Percentiles rank a stretch among this genome's conserved stretches.
Conservation (phyloP, 768 basidiomycete genomes). For the Mrakia hoshinonis region DNA sequence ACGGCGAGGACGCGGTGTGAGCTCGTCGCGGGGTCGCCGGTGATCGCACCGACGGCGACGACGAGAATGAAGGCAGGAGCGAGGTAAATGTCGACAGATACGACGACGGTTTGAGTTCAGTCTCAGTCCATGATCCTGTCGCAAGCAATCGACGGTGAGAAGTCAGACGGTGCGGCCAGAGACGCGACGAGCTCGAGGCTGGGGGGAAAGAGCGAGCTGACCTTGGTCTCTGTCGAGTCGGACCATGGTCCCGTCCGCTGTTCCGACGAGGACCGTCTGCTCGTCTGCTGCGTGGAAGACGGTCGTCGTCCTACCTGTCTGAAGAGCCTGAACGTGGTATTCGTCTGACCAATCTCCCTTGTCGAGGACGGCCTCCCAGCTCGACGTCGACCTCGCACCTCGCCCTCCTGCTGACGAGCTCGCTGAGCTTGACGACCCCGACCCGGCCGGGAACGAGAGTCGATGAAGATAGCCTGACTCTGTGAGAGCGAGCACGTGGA, state of each 20-base stretch:
- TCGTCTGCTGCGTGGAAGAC: constrained; percentile 40
- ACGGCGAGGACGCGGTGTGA: constrained; percentile 41
- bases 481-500: constrained; percentile 67
- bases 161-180: constrained; percentile 13
- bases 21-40: constrained; percentile 47
- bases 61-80: constrained; percentile 34
- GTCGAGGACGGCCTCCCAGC: constrained; percentile 28
- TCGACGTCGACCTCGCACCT: background rate
- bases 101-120: constrained; percentile 20
- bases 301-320: constrained; percentile 38
- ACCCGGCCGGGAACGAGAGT: constrained; percentile 50
- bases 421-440: background rate
- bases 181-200: constrained; percentile 20
- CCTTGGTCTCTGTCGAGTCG: constrained; percentile 29
- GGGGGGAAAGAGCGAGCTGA: background rate
- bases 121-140: constrained; percentile 25
- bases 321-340: constrained; percentile 54
- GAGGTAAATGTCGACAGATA: constrained; percentile 29
- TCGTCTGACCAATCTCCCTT: constrained; percentile 53
- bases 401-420: background rate
- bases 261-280: constrained; percentile 32
- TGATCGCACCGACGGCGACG: constrained; percentile 50
- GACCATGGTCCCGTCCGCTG: constrained; percentile 30
- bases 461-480: constrained; percentile 63
- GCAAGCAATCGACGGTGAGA: too few relatives aligned